These are phyloP conservation scores for Trifolium dubium DNA, from an alignment of 306 rosid species.

Conservation along the genomic window DNA sequence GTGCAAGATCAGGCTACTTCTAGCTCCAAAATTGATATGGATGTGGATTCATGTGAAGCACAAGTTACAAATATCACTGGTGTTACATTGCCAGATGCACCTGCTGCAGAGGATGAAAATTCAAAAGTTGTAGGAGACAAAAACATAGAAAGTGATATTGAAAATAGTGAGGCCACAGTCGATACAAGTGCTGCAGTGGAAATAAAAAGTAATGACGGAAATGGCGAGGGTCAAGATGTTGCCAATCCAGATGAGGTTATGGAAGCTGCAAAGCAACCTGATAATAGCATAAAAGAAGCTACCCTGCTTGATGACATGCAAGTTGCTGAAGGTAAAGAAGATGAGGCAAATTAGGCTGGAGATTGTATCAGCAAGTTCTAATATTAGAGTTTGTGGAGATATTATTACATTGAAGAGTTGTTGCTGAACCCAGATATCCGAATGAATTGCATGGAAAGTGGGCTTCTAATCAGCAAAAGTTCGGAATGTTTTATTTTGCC, in stretches of 20 bases:
- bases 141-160: constrained; percentile 13
- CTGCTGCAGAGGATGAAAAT: constrained; percentile 42
- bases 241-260: constrained; percentile 40
- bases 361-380: constrained; percentile 22
- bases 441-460: constrained; percentile 30
- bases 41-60: constrained; percentile 44
- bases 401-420: constrained; percentile 11
- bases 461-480: background rate
- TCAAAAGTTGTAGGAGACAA: constrained; percentile 26
- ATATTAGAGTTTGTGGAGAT: constrained; percentile 3
- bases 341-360: constrained; percentile 31
- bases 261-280: constrained; percentile 43
- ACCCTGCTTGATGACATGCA: constrained; percentile 21
- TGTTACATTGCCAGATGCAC: constrained; percentile 38
- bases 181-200: constrained; percentile 39
- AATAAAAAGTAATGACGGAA: constrained; percentile 25
- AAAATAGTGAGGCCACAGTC: constrained; percentile 14
- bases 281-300: constrained; percentile 35
- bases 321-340: constrained; percentile 40
- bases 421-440: constrained; percentile 17
- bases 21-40: constrained; percentile 37
- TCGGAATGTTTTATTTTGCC: constrained; percentile 4
- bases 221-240: constrained; percentile 29
- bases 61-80: constrained; percentile 20
- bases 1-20: constrained; percentile 34